Percentiles rank a stretch among this genome's conserved stretches.
These are phyloP conservation scores for Myxozyma neglecta DNA, from an alignment of 805 yeast species.

Conservation along the genomic window DNA sequence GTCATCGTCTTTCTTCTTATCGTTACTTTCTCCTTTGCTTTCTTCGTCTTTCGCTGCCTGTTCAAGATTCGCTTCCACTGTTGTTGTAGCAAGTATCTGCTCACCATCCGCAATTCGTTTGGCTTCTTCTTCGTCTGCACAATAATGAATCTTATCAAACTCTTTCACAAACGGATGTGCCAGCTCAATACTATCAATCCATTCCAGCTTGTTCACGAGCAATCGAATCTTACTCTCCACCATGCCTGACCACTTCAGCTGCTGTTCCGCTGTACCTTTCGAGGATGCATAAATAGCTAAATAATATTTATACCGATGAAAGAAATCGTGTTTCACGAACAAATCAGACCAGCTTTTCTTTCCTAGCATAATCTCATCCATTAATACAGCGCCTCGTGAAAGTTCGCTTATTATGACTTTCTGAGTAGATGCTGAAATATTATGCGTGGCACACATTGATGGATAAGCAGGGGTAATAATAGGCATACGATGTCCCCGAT, in stretches of 20 bases:
- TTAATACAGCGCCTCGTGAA: constrained; percentile 67
- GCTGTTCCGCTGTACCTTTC: constrained; percentile 72
- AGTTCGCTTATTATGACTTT: constrained; percentile 77
- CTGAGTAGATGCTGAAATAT: constrained; percentile 86
- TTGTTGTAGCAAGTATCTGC: constrained; percentile 45
- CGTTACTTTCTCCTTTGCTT: constrained; percentile 30
- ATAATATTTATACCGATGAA: constrained; percentile 81
- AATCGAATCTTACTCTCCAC: constrained; percentile 85
- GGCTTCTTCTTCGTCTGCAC: constrained; percentile 55
- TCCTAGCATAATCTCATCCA: constrained; percentile 65
- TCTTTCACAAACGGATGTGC: constrained; percentile 91
- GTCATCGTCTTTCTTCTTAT: constrained; percentile 29
- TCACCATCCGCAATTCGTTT: constrained; percentile 59
- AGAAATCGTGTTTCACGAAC: constrained; percentile 77
- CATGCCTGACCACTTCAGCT: constrained; percentile 86
- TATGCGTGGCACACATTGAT: constrained; percentile 98
- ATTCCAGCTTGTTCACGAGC: constrained; percentile 80
- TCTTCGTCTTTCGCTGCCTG: constrained; percentile 26
- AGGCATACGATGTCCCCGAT: constrained; percentile 91
- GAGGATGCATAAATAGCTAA: constrained; percentile 79
- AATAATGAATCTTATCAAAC: constrained; percentile 56
- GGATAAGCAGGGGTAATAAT: constrained; percentile 98
- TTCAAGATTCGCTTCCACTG: constrained; percentile 29
- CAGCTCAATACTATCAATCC: constrained; percentile 66
- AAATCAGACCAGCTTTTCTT: constrained; percentile 71